These are phyloP conservation scores for Gossypium schwendimanii DNA, from an alignment of 441 rosid genomes.

Conservation along the genomic window DNA sequence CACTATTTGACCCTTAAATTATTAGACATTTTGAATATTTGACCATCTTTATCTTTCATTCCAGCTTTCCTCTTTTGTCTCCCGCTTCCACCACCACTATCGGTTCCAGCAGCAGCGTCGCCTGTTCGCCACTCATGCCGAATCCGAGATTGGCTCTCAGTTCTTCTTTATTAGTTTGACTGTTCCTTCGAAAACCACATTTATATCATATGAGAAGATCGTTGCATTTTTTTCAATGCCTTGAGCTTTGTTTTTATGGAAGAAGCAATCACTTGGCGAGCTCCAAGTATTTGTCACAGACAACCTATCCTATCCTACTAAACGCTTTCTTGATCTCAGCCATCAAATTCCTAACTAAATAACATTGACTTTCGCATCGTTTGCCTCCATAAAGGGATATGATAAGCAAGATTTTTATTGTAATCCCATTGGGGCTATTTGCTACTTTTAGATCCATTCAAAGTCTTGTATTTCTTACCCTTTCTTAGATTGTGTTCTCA, in stretches of 20 bases:
- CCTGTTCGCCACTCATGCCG: no score
- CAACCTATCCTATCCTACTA: background rate
- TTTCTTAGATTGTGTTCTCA: background rate
- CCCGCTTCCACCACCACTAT: no score
- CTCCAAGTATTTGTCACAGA: background rate
- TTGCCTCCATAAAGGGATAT: background rate
- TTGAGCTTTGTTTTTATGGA: background rate
- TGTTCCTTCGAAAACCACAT: constrained; percentile 1
- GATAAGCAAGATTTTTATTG: background rate
- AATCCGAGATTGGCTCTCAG: no score
- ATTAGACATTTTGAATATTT: no score
- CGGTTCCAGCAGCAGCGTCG: no score
- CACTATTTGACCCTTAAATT: no score
- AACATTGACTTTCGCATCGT: background rate
- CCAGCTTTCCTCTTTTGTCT: no score
- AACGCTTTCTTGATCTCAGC: background rate
- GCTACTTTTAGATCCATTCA: background rate
- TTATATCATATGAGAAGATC: background rate
- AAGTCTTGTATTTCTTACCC: background rate
- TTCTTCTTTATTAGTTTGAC: background rate
- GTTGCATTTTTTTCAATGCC: background rate
- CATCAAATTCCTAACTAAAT: background rate
- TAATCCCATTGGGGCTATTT: background rate
- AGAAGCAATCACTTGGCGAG: background rate
- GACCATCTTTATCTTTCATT: no score